phyloP scores from a whole-genome alignment of 177 flowering plant genomes.

The Vitis hybrid region DNA sequence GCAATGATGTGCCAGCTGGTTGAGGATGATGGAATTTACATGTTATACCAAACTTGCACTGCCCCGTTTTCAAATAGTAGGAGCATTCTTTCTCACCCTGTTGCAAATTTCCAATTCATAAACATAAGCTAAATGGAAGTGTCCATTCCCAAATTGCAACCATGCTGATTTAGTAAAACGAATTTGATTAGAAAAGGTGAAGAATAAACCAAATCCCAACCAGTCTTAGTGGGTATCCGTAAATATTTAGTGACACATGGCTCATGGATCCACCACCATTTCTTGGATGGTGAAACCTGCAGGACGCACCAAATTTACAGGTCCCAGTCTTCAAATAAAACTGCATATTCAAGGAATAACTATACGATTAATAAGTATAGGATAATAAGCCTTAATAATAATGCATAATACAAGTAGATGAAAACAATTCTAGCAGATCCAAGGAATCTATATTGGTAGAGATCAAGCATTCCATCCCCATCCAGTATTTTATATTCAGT shows the following conservation, averaged over 20 bases:
- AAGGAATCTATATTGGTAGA: background rate
- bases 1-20: slow-evolving; percentile 35
- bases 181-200: background rate
- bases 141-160: too few species aligned
- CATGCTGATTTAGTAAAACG: too few species aligned
- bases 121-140: too few species aligned
- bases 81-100: slow-evolving; percentile 58
- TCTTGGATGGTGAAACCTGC: slow-evolving; percentile 53
- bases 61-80: slow-evolving; percentile 55
- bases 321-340: slow-evolving; percentile 48
- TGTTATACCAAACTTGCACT: slow-evolving; percentile 51
- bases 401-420: too few species aligned
- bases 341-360: slow-evolving; percentile 19
- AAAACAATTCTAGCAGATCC: background rate
- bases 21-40: slow-evolving; percentile 65
- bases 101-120: background rate
- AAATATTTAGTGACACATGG: slow-evolving; percentile 33
- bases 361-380: background rate
- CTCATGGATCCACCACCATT: slow-evolving; percentile 37
- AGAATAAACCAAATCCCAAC: slow-evolving; percentile 16
- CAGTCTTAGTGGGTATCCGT: slow-evolving; percentile 43
- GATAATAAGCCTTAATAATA: background rate
- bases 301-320: slow-evolving; percentile 54
- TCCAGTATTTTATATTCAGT: background rate
- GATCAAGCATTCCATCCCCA: background rate